Percentiles rank a stretch among this genome's conserved stretches.
phyloP scores from a whole-genome alignment of 2,329 filamentous ascomycete genomes.

The Fusarium marasasianum region DNA sequence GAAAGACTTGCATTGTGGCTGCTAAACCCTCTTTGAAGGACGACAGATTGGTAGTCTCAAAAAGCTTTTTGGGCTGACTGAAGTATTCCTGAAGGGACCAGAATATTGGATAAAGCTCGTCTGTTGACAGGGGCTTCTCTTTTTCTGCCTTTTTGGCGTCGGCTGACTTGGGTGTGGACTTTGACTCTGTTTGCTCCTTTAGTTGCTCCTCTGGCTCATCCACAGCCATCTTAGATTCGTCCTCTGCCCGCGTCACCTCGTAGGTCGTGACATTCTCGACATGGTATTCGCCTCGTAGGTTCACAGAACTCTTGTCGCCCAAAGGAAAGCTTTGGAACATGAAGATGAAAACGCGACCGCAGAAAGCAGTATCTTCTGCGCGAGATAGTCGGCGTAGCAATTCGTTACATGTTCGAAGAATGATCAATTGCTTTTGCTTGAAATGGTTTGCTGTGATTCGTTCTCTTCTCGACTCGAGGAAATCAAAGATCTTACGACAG shows the following conservation, averaged over 20 bases:
- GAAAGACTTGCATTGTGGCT: conserved; percentile 67
- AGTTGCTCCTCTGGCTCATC: conserved; percentile 59
- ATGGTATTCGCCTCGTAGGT: conserved; percentile 94
- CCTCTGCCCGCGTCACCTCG: conserved; percentile 54
- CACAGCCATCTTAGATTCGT: conserved; percentile 67
- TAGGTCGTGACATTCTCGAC: conserved; percentile 94
- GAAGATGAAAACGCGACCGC: conserved; percentile 97
- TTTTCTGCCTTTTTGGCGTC: conserved; percentile 57
- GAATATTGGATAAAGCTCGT: conserved; percentile 87
- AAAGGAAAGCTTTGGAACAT: conserved; percentile 97
- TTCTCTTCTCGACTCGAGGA: conserved; percentile 91
- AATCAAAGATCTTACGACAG: conserved; percentile 92
- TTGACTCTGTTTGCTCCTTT: conserved; percentile 47
- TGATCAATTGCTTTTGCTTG: conserved; percentile 84
- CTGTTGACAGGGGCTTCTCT: conserved; percentile 65
- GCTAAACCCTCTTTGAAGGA: conserved; percentile 84
- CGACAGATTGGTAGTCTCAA: conserved; percentile 75
- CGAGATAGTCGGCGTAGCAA: conserved; percentile 91
- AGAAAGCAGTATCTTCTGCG: conserved; percentile 96
- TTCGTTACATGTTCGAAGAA: conserved; percentile 95
- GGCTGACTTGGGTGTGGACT: conserved; percentile 52
- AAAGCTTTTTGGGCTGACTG: conserved; percentile 86
- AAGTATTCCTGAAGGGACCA: conserved; percentile 95
- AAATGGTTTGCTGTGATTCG: conserved; percentile 84
- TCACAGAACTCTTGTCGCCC: conserved; percentile 96